Evolutionary conservation across 2,329 filamentous ascomycete species (phyloP), one percentile per base, ranked within the genome.

Genomic region (Trichoderma atrobrunneum): DNA sequence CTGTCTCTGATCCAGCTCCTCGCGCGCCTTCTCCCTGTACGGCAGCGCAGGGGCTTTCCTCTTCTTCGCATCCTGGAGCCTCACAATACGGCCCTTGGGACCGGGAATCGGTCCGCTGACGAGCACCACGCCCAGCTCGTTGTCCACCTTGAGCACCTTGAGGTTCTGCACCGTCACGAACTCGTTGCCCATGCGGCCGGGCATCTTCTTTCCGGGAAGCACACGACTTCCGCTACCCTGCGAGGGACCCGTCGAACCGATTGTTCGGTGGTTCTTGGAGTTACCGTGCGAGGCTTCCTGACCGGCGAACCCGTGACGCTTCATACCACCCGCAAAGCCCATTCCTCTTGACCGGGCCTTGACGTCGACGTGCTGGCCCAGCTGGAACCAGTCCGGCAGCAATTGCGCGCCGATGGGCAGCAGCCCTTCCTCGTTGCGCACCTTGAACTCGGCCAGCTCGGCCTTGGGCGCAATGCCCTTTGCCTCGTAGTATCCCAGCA

Each of bases 321-420:
- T 99, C 96, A 99, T 99, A 76, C 93, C 96, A 88, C 96, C 96
- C 11, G 92, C 93, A 81, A 98, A 99, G 8, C 96, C 96, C 89
- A 94, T 95, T 68, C 96, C 96, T 80, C 93, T 89, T 77, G 90
- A 92, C 79, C 92, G 89, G 63, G 90, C 91, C 78, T 91, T 88
- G 69, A 94, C 91, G 84, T 99, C 96, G 73, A 99, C 92, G 82
- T 90, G 97, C 84, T 98, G 94, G 21, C 96, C 96, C 79, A 91
- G 89, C 77, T 91, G 87, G 84, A 98, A 98, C 93, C 96, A 97
- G 78, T 93, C 91, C n/a, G 96, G 93, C 74, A 88, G 87, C 76
- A 99, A 88, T 77, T 88, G 85, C 77, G 91, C 86, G 56, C 96
- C 96, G 28, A 98, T 87, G 28, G 89, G 88, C 69, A 95, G 83